Conservation (phyloP, 2,329 filamentous ascomycete species). For the Sarocladium kiliense region DNA sequence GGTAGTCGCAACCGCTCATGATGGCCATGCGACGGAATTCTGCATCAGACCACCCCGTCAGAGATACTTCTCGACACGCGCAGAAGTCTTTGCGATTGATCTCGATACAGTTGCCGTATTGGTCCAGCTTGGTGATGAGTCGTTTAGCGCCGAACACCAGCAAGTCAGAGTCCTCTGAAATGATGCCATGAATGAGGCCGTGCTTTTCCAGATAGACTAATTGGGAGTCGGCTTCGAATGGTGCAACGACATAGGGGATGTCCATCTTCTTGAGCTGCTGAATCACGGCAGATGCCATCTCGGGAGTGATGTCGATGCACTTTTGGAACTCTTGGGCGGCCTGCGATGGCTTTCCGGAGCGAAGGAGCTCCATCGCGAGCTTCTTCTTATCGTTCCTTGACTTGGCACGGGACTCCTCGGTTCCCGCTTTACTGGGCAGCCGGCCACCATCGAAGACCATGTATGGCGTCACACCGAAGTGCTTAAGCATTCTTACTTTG, state of each 20-base stretch:
- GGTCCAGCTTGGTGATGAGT: slow-evolving; percentile 87
- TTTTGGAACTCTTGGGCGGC: slow-evolving; percentile 89
- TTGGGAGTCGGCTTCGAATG: slow-evolving; percentile 97
- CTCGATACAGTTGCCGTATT: slow-evolving; percentile 89
- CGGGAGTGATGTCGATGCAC: slow-evolving; percentile 88
- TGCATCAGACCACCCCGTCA: slow-evolving; percentile 86
- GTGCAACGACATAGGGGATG: slow-evolving; percentile 86
- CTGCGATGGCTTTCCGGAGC: slow-evolving; percentile 73
- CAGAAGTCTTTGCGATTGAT: slow-evolving; percentile 87
- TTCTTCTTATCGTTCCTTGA: slow-evolving; percentile 72
- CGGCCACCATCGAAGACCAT: slow-evolving; percentile 95
- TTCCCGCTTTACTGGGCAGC: slow-evolving; percentile 86
- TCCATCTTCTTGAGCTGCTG: slow-evolving; percentile 79
- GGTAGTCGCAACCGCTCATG: slow-evolving; percentile 91
- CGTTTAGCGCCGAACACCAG: slow-evolving; percentile 91
- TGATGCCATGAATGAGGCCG: slow-evolving; percentile 77
- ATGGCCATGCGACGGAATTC: slow-evolving; percentile 97
- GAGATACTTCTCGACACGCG: slow-evolving; percentile 77
- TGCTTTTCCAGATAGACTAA: slow-evolving; percentile 87
- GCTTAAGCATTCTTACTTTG: slow-evolving; percentile 86
- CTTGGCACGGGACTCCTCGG: slow-evolving; percentile 72
- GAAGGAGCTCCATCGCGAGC: slow-evolving; percentile 71
- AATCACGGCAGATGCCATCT: slow-evolving; percentile 90
- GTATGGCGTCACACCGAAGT: slow-evolving; percentile 92
- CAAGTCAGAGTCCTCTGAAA: slow-evolving; percentile 95